A percentile compares a stretch with the other conserved stretches of the same genome.
Conservation (phyloP, 169 alveolate species). For the Perkinsus marinus region DNA sequence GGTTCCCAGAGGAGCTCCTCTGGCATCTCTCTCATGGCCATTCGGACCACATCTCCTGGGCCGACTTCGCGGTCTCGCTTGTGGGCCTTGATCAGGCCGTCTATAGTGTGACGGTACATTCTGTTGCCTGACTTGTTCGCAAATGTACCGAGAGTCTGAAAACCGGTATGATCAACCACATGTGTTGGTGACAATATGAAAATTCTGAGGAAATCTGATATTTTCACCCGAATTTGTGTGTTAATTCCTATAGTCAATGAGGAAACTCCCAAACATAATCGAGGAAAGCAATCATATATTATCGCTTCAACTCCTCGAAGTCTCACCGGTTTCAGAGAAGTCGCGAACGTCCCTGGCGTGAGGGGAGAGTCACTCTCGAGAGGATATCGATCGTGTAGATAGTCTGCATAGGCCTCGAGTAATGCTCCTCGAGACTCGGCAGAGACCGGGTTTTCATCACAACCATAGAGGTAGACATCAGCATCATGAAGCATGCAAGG, state of each 20-base stretch:
- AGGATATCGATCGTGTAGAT: background rate
- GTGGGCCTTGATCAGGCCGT: background rate
- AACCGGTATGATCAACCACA: background rate
- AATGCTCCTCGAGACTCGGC: slow-evolving; percentile 1
- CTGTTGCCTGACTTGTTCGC: background rate
- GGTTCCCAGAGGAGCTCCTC: background rate
- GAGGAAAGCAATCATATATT: too few relatives aligned
- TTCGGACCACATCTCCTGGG: background rate
- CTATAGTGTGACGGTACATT: background rate
- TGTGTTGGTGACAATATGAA: too few relatives aligned
- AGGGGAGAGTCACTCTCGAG: background rate
- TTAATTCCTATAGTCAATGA: too few relatives aligned
- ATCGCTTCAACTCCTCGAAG: background rate
- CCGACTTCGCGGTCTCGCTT: background rate
- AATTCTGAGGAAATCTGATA: too few relatives aligned
- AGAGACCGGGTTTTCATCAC: background rate
- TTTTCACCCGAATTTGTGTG: too few relatives aligned
- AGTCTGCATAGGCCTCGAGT: background rate
- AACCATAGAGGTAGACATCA: slow-evolving; percentile 24
- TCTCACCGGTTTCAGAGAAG: background rate
- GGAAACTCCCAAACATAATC: too few relatives aligned
- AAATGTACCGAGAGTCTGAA: background rate
- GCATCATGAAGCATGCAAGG: slow-evolving; percentile 30
- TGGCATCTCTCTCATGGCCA: background rate
- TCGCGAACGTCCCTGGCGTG: background rate